Base-by-base conservation (phyloP, 1,284 basidiomycete species). In the Ganoderma leucocontextum region DNA sequence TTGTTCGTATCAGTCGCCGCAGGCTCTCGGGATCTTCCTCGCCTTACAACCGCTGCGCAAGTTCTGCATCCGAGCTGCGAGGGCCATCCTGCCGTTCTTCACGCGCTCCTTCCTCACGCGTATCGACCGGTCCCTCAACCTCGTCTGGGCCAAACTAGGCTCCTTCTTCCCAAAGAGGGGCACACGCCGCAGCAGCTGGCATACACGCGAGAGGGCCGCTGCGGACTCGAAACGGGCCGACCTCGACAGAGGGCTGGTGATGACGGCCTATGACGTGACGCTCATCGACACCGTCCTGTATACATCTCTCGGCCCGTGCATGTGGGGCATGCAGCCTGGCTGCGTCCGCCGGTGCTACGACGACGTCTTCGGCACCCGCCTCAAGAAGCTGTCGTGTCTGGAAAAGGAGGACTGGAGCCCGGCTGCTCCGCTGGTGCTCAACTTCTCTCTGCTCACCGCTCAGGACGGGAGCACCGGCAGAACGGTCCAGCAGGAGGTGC, bases 1-100 rank as follows among this genome's bases (percentile, higher is more conserved):
- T 29, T 77, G 75, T 53, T 72, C 75, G 13, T 78, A 76, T 70
- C 76, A 75, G 62, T 76, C 76, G 4, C 77, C 77, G 1, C 76
- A 77, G 64, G 69, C 77, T 2, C 74, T 75, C 62, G 67, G 64
- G 33, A 60, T 73, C 57, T 63, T 68, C 58, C 35, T 69, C 25
- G 47, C 57, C 22, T 19, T 66, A 7, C 64, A 62, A 29, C 55
- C 57, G 2, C 13, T 44, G 4, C 52, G 55, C 38, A 36, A 59
- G 25, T 17, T 57, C 38, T 39, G 53, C 13, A 58, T 62, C 55
- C 64, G 52, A 62, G 63, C 64, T 39, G 57, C 39, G 63, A 70
- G 57, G 39, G 25, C 62, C n/a, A 33, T 39, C 49, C 25, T 39
- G 4, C 62, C 62, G 9, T 63, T 55, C 62, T 63, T 55, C 52